Evolutionary conservation across 2,329 filamentous ascomycete genomes (phyloP).

Genomic region (Meredithiella fracta): DNA sequence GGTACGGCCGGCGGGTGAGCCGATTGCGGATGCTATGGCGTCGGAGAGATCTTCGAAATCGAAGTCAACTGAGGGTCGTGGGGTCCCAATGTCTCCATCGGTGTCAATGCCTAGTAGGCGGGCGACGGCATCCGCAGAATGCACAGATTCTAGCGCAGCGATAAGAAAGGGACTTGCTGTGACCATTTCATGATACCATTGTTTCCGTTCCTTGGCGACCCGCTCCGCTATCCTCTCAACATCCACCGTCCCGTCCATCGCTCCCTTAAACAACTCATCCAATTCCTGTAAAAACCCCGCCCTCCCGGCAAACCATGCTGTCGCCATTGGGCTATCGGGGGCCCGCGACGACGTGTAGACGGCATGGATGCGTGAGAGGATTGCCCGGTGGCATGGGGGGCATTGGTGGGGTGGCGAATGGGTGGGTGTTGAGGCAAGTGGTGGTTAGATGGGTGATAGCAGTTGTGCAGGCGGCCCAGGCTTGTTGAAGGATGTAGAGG

Average conservation of each 20-base stretch:
- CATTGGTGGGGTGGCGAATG: slow-evolving; percentile 31
- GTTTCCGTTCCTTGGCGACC: slow-evolving; percentile 34
- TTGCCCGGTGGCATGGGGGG: slow-evolving; percentile 29
- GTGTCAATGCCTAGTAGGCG: slow-evolving; percentile 6
- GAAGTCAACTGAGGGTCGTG: slow-evolving; percentile 9
- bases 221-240: slow-evolving; percentile 32
- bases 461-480: slow-evolving; percentile 22
- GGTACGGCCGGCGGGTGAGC: slow-evolving; percentile 16
- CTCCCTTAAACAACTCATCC: slow-evolving; percentile 32
- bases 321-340: not conserved
- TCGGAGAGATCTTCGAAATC: slow-evolving; percentile 13
- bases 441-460: slow-evolving; percentile 28
- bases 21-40: slow-evolving; percentile 19
- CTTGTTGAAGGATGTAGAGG: slow-evolving; percentile 12
- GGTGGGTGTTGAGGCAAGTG: slow-evolving; percentile 27
- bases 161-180: slow-evolving; percentile 26
- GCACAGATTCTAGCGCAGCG: slow-evolving; percentile 19
- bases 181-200: slow-evolving; percentile 34
- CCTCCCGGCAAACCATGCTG: slow-evolving; percentile 34
- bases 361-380: slow-evolving; percentile 29
- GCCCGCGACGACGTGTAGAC: slow-evolving; percentile 17
- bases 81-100: not conserved
- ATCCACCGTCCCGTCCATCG: slow-evolving; percentile 27
- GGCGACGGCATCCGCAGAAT: slow-evolving; percentile 23
- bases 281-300: slow-evolving; percentile 33